These are phyloP conservation scores for Exidia glandulosa DNA, from an alignment of 768 basidiomycete species.

Conservation along the genomic window DNA sequence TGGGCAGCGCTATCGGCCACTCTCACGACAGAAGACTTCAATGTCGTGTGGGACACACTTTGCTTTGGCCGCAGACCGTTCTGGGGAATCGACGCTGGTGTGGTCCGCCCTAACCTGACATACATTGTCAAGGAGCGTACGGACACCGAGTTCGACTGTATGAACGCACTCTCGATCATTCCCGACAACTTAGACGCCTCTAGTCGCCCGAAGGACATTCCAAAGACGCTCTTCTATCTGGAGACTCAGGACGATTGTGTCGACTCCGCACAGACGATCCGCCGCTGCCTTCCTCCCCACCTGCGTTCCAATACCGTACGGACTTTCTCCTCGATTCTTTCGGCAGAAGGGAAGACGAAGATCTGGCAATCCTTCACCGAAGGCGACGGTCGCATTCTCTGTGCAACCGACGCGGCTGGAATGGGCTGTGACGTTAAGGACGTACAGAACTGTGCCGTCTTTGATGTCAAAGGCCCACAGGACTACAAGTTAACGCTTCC, in stretches of 20 bases:
- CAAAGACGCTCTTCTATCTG: constrained; percentile 15
- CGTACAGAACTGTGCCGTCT: constrained; percentile 4
- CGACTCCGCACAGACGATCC: constrained; percentile 7
- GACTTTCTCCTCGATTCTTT: constrained; percentile 12
- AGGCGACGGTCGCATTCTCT: constrained; percentile 11
- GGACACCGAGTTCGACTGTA: constrained; percentile 8
- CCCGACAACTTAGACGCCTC: constrained; percentile 5
- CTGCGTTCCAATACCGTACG: constrained; percentile 11
- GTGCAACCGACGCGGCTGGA: constrained; percentile 14
- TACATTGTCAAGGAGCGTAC: constrained; percentile 8
- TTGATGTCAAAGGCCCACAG: background rate
- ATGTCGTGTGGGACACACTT: constrained; percentile 16
- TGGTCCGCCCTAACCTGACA: constrained; percentile 16
- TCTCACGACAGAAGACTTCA: constrained; percentile 11
- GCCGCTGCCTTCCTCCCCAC: constrained; percentile 12
- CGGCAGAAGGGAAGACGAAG: constrained; percentile 10
- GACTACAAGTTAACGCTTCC: background rate
- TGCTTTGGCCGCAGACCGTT: constrained; percentile 20
- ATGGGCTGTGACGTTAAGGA: constrained; percentile 15
- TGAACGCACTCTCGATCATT: constrained; percentile 11
- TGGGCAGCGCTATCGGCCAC: background rate
- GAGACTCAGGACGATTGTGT: constrained; percentile 9
- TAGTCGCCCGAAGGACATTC: constrained; percentile 6
- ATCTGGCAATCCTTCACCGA: constrained; percentile 11
- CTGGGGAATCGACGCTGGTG: constrained; percentile 23